Evolutionary conservation across 805 yeast genomes (phyloP), one percentile per base, ranked within the genome.

Genomic region (Myxozyma melibiosi): DNA sequence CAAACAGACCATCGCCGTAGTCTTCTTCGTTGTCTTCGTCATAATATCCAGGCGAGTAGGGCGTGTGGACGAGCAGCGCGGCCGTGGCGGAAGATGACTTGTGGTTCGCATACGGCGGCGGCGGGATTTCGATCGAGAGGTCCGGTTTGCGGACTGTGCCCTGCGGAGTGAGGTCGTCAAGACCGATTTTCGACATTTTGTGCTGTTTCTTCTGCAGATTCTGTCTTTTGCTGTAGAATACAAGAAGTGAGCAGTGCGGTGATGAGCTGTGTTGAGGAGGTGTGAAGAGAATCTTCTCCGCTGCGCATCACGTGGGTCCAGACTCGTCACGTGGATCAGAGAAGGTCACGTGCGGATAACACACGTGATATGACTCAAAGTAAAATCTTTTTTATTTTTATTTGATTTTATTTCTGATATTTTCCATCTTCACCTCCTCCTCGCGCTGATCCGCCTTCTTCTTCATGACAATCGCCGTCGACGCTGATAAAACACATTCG

Each of bases 1-100:
- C 47, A 30, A 30, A 40, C 24, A 38, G 18, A 41, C 27, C 11
- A 8, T 34, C 20, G 34, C 25, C 44, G 28, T 53, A 35, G 11
- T 44, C 51, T 28, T 52, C 58, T 24, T 30, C 35, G 31, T 39
- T 16, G 37, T 58, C 49, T n/a, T 57, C 58, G 43, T 54, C 56
- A 31, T 51, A 52, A 42, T 57, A 57, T 16, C 57, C 61, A 5
- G 61, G 54, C 18, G 61, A 57, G 33, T 41, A 56, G 5, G 58
- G 58, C 9, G 58, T 48, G n/a, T 46, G 55, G 16, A 55, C 60
- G 37, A 54, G 50, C 9, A 58, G 53, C 2, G 51, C 25, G 8
- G 62, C 53, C 24, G 56, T 38, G 44, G 34, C 33, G 14, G 55
- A 48, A 34, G 47, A 55, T 6, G 59, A 49, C 31, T 61, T 48